A percentile compares a stretch with the other conserved stretches of the same genome.
Evolutionary conservation across 2,329 filamentous ascomycete species (phyloP).

Genomic region (Epichloe coenophiala): DNA sequence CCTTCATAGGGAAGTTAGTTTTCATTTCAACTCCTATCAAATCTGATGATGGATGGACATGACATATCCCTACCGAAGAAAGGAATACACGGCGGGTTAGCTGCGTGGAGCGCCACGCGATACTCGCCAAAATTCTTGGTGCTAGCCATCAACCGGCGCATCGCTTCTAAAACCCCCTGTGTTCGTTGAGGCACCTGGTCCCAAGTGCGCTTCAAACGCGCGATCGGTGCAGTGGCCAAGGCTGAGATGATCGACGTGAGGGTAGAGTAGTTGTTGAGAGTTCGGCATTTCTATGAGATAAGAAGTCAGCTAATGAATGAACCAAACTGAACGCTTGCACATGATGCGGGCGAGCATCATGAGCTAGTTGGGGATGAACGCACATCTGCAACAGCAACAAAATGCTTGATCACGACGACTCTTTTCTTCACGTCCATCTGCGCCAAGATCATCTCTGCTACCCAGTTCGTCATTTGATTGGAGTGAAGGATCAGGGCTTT

Average conservation of each 20-base stretch:
- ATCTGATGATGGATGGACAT: not conserved
- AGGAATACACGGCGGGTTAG: conserved; percentile 97
- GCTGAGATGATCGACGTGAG: conserved; percentile 96
- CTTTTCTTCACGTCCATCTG: conserved; percentile 92
- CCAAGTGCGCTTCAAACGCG: conserved; percentile 88
- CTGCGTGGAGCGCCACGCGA: conserved; percentile 78
- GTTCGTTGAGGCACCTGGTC: conserved; percentile 81
- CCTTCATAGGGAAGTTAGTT: conserved; percentile 25
- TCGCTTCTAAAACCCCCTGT: conserved; percentile 66
- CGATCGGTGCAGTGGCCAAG: conserved; percentile 84
- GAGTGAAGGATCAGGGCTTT: conserved; percentile 95
- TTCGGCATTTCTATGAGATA: conserved; percentile 66
- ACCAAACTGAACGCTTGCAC: not conserved
- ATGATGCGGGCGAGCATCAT: not conserved
- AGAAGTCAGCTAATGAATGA: conserved; percentile 6
- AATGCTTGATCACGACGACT: conserved; percentile 96
- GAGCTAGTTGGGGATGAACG: conserved; percentile 22
- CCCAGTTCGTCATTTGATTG: conserved; percentile 98
- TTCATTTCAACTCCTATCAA: not conserved
- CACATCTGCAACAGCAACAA: conserved; percentile 91
- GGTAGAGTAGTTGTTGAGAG: conserved; percentile 92
- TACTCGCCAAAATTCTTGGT: conserved; percentile 98
- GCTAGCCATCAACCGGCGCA: conserved; percentile 91
- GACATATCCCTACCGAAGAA: conserved; percentile 63
- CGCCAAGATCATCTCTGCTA: conserved; percentile 94